A percentile compares a stretch with the other conserved stretches of the same genome.
Conservation (phyloP, 1,139 yeast species). For the Kazachstania sp. region DNA sequence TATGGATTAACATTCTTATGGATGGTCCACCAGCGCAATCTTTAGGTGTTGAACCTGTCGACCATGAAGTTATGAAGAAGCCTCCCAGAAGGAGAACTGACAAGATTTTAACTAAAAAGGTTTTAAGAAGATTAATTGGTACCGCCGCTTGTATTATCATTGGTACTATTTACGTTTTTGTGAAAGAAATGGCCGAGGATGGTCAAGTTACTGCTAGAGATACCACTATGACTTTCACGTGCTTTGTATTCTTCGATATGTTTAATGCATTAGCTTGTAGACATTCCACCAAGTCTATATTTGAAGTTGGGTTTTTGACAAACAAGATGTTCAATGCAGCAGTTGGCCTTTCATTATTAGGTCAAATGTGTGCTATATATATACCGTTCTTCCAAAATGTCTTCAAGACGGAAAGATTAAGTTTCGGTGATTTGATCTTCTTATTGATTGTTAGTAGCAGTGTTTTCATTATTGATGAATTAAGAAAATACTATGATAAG, state of each 20-base stretch:
- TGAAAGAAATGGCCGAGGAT: constrained; percentile 75
- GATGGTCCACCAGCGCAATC: constrained; percentile 99
- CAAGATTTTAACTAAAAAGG: constrained; percentile 60
- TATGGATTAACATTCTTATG: constrained; percentile 96
- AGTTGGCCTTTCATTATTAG: constrained; percentile 77
- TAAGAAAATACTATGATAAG: constrained; percentile 46
- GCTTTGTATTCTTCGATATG: constrained; percentile 92
- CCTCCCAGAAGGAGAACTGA: constrained; percentile 89
- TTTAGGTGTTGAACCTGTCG: constrained; percentile 94
- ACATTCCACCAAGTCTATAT: constrained; percentile 71
- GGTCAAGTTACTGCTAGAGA: constrained; percentile 76
- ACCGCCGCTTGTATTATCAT: constrained; percentile 63
- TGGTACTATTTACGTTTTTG: constrained; percentile 81
- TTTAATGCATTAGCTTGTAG: constrained; percentile 92
- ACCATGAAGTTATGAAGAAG: constrained; percentile 84
- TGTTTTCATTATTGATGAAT: constrained; percentile 80
- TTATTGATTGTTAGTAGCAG: constrained; percentile 60
- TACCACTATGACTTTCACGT: constrained; percentile 97
- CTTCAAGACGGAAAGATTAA: constrained; percentile 88
- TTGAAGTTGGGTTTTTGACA: constrained; percentile 62
- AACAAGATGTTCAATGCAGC: constrained; percentile 91
- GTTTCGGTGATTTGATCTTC: constrained; percentile 55
- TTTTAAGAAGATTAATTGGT: constrained; percentile 64
- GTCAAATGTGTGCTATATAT: constrained; percentile 91
- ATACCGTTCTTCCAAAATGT: constrained; percentile 84